phyloP scores from a whole-genome alignment of 192 early-diverging fungal species.

The Coemansia javaensis region DNA sequence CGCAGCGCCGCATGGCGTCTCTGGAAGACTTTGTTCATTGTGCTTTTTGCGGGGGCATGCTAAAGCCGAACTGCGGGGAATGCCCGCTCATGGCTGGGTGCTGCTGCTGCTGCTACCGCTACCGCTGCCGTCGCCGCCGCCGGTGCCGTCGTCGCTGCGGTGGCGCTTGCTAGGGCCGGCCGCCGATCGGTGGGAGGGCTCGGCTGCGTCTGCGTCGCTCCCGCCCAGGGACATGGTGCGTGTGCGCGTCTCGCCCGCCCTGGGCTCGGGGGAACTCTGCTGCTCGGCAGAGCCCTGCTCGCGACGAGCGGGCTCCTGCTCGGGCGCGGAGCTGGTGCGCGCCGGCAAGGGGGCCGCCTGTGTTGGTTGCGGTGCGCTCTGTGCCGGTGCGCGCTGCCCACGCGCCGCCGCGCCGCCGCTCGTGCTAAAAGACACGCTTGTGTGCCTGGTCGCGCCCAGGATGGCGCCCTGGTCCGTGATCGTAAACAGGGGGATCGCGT shows the following conservation, averaged over 20 bases:
- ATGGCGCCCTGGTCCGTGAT: too few relatives aligned
- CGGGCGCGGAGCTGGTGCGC: too few relatives aligned
- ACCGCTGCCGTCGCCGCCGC: not conserved
- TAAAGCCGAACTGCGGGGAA: too few relatives aligned
- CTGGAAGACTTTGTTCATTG: too few relatives aligned
- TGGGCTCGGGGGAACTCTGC: not conserved
- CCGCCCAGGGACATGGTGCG: constrained; percentile 6
- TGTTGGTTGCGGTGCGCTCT: not conserved
- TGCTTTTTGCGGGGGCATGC: too few relatives aligned
- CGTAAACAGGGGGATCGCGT: too few relatives aligned
- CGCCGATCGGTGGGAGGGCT: not conserved
- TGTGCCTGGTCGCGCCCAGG: constrained; percentile 3
- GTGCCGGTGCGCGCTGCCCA: not conserved
- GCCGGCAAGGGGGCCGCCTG: too few relatives aligned
- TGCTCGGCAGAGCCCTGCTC: not conserved
- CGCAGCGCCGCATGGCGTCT: too few relatives aligned
- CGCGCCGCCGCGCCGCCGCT: not conserved
- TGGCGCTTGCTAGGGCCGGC: constrained; percentile 25
- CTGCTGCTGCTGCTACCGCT: too few relatives aligned
- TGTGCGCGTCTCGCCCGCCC: constrained; percentile 14
- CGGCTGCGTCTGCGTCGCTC: not conserved
- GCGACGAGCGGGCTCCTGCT: not conserved
- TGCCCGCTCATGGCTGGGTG: too few relatives aligned
- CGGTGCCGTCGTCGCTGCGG: constrained; percentile 2
- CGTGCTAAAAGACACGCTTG: constrained; percentile 13